Evolutionary conservation across 2,329 filamentous ascomycete genomes (phyloP), one percentile per base, ranked within the genome.

Genomic region (Phaeosphaeriaceae sp.): DNA sequence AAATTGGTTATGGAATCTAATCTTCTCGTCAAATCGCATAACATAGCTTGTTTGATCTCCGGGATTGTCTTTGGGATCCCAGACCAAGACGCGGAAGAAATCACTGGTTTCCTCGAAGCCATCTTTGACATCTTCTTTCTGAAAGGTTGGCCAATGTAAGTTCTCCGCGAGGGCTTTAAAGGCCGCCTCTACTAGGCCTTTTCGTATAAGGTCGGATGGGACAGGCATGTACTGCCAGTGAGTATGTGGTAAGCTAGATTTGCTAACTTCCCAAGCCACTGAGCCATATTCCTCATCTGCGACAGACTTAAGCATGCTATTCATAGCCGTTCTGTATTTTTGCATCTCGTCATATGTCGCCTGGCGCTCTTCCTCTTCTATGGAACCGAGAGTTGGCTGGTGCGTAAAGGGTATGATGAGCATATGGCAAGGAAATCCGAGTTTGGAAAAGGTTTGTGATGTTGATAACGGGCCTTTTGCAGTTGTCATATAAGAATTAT

Each of bases 211-310:
- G 8, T 88, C 81, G 0, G 82, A 78, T 0, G 88, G 83, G 0
- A 95, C 79, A 1, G 94, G 91, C 23, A 97, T 77, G 60, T 95
- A 88, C 74, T 99, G 95, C 94, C 92, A 97, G 67, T 97, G 93
- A 1, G 87, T 82, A 70, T 99, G 94, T 47, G 97, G 86, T 46
- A 94, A 91, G 42, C 83, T 83, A 4, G 80, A 81, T 42, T 92
- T 87, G 68, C 87, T 93, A 63, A 99, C 92, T 75, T 97, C 94
- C 86, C 91, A 99, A 0, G 91, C 94, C 1, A 97, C 88, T 2
- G 87, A 84, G 13, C 93, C 94, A 1, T 97, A 84, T 56, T 82
- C 82, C 54, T 82, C 71, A 12, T 61, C 67, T 34, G 76, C 66
- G 76, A 69, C 67, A 18, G 76, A 70, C 40, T 71, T 73, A 11